Conservation (phyloP, 805 yeast species). For the Starmerella davenportii region DNA sequence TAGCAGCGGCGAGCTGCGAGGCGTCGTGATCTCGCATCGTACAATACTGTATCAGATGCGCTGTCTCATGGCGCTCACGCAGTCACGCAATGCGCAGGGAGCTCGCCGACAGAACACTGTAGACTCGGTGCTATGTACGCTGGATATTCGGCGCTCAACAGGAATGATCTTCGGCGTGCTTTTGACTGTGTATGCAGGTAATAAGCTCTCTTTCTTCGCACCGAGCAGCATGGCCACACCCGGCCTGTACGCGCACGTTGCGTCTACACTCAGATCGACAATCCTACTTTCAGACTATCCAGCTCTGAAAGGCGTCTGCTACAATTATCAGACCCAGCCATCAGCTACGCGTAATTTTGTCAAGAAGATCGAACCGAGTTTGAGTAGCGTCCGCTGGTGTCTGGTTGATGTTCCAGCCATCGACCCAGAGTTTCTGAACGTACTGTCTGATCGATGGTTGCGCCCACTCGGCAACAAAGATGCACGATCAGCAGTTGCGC, state of each 20-base stretch:
- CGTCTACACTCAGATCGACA: conserved; percentile 53
- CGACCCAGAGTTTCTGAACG: conserved; percentile 83
- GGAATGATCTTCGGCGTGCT: conserved; percentile 72
- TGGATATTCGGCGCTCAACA: conserved; percentile 61
- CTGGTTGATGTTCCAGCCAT: conserved; percentile 73
- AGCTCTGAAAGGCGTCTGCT: conserved; percentile 75
- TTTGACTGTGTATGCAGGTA: conserved; percentile 71
- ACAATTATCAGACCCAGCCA: conserved; percentile 83
- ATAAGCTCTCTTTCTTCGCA: conserved; percentile 62
- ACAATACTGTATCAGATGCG: conserved; percentile 80
- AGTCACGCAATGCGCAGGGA: conserved; percentile 28
- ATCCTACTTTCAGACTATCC: conserved; percentile 70
- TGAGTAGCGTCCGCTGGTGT: conserved; percentile 74
- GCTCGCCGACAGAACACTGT: conserved; percentile 13
- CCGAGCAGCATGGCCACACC: conserved; percentile 55
- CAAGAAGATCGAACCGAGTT: conserved; percentile 54
- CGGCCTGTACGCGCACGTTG: conserved; percentile 70
- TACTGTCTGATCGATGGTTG: conserved; percentile 76
- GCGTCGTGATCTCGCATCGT: conserved; percentile 81
- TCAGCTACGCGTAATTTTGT: conserved; percentile 64
- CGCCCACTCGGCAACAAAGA: conserved; percentile 72
- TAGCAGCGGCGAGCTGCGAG: conserved; percentile 79
- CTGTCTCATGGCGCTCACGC: conserved; percentile 48
- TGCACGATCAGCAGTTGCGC: conserved; percentile 64
- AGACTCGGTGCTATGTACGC: conserved; percentile 39